Evolutionary conservation across 352 stramenopile species (phyloP).

Genomic region (Phytophthora constricta): DNA sequence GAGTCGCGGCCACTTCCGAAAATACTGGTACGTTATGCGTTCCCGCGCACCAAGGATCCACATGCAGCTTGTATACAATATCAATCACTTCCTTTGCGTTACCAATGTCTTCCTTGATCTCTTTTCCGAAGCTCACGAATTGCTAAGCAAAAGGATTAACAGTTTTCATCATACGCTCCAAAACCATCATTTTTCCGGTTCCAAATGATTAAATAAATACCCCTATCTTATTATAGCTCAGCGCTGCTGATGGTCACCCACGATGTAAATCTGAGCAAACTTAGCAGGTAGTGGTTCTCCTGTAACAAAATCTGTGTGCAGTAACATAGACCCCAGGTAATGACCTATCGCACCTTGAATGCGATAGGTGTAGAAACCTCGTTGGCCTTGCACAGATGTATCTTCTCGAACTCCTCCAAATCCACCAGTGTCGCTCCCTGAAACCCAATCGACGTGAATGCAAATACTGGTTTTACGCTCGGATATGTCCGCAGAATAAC

Average conservation of each 20-base stretch:
- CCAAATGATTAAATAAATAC: conserved; percentile 1
- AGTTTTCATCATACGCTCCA: conserved; percentile 3
- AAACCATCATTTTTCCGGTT: background rate
- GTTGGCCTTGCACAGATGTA: conserved; percentile 1
- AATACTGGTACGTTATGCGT: conserved; percentile 4
- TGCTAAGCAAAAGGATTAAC: conserved; percentile 15
- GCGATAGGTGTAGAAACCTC: conserved; percentile 13
- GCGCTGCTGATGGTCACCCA: too few species aligned
- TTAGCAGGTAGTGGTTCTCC: background rate
- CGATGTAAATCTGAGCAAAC: conserved; percentile 19
- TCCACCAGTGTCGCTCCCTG: too few species aligned
- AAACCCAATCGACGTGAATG: too few species aligned
- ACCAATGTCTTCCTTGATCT: too few species aligned
- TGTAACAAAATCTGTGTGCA: background rate
- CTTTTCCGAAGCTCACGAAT: background rate
- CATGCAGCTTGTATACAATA: background rate
- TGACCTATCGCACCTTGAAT: conserved; percentile 11
- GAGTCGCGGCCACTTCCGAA: background rate
- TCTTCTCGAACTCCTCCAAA: too few species aligned
- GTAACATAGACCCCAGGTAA: conserved; percentile 11
- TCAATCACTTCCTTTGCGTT: too few species aligned
- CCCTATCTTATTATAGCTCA: too few species aligned
- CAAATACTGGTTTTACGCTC: too few species aligned
- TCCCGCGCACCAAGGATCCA: background rate
- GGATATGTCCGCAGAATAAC: too few species aligned